These are phyloP conservation scores for Penicillium silybi DNA, from an alignment of 495 filamentous ascomycete genomes.

Conservation along the genomic window DNA sequence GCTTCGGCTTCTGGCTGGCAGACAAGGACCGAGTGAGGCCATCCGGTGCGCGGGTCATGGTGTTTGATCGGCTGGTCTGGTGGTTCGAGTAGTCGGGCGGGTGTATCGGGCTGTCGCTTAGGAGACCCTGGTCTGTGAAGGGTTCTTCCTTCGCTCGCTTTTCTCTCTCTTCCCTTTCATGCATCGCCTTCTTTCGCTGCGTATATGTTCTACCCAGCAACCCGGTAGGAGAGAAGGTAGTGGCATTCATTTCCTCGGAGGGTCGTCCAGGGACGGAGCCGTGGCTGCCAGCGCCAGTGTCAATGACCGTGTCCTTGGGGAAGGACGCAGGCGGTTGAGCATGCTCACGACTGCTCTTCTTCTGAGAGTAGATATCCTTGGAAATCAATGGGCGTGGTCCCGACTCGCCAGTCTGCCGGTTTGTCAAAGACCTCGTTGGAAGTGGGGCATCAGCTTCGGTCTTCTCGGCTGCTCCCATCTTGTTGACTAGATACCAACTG, in stretches of 20 bases:
- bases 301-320: constrained; percentile 31
- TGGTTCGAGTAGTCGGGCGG: constrained; percentile 17
- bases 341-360: constrained; percentile 36
- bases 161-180: constrained; percentile 48
- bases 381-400: constrained; percentile 12
- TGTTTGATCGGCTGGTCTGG: constrained; percentile 35
- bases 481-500: constrained; percentile 79
- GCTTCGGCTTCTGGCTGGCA: constrained; percentile 45
- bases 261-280: background rate
- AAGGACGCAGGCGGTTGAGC: constrained; percentile 45
- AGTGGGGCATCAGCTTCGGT: constrained; percentile 22
- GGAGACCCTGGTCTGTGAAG: constrained; percentile 20
- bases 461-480: constrained; percentile 49
- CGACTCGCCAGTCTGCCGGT: constrained; percentile 3
- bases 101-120: constrained; percentile 11
- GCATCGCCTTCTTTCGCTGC: constrained; percentile 53
- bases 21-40: constrained; percentile 28
- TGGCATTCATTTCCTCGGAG: constrained; percentile 28
- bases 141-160: constrained; percentile 28
- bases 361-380: constrained; percentile 29
- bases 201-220: constrained; percentile 62
- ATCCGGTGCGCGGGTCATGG: constrained; percentile 32
- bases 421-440: constrained; percentile 15
- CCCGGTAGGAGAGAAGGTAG: constrained; percentile 53
- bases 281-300: constrained; percentile 10